Conservation (phyloP, 495 filamentous ascomycete species). For the Diplogelasinospora grovesii region DNA sequence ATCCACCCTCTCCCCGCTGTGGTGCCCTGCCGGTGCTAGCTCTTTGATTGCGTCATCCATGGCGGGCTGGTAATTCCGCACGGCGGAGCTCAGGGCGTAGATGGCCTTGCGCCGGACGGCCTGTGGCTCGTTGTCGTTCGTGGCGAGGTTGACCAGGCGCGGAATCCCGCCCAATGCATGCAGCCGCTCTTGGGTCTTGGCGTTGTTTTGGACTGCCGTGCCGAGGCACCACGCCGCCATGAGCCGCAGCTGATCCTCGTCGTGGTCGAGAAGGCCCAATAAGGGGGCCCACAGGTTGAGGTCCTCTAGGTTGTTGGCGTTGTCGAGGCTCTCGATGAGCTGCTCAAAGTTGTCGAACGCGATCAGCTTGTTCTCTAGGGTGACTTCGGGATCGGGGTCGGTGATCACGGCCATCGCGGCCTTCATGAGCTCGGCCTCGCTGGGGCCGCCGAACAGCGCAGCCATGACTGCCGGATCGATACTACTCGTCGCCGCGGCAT, state of each 20-base stretch:
- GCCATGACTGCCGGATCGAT: slow-evolving; percentile 62
- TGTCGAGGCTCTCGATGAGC: slow-evolving; percentile 85
- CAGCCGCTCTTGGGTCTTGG: slow-evolving; percentile 69
- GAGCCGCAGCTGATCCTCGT: slow-evolving; percentile 62
- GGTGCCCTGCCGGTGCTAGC: slow-evolving; percentile 45
- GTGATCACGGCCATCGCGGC: slow-evolving; percentile 68
- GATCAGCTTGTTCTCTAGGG: slow-evolving; percentile 69
- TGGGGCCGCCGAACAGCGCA: slow-evolving; percentile 67
- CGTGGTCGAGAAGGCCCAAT: slow-evolving; percentile 55
- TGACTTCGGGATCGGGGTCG: slow-evolving; percentile 50
- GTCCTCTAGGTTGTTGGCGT: slow-evolving; percentile 82
- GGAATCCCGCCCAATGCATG: slow-evolving; percentile 64
- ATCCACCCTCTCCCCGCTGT: slow-evolving; percentile 46
- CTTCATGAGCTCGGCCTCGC: slow-evolving; percentile 85
- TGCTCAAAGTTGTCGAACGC: slow-evolving; percentile 98
- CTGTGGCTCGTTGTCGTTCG: slow-evolving; percentile 47
- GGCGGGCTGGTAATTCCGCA: slow-evolving; percentile 80
- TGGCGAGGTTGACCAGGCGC: slow-evolving; percentile 57
- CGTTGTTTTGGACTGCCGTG: slow-evolving; percentile 94
- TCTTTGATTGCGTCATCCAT: slow-evolving; percentile 60
- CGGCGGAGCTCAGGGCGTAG: slow-evolving; percentile 73
- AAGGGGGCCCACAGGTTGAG: slow-evolving; percentile 77
- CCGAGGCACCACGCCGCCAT: slow-evolving; percentile 90
- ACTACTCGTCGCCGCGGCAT: slow-evolving; percentile 25
- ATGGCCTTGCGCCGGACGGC: slow-evolving; percentile 77